Evolutionary conservation across 495 filamentous ascomycete species (phyloP), one percentile per base, ranked within the genome.

Genomic region (Talaromyces nanjingensis): DNA sequence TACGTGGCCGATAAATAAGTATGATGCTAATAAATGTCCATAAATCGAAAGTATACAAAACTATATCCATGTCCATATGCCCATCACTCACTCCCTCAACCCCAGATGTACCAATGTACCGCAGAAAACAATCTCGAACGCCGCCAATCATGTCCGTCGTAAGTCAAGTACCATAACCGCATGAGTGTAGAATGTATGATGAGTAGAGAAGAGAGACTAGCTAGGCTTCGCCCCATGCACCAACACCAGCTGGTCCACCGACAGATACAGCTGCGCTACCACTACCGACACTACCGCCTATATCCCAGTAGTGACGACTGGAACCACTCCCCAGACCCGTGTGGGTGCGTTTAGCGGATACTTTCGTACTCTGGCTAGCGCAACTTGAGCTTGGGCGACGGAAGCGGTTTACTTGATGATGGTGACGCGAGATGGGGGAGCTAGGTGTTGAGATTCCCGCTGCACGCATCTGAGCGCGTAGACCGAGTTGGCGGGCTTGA

Each of bases 231-330:
- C 89, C 90, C 86, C 89, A 92, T 59, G 83, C 84, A 22, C 90
- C 88, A 73, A 91, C 81, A 6, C 86, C 87, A 52, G 84, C 82
- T 59, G 64, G 64, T 31, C 65, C 58, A 20, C 76, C 78, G 33
- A 78, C 77, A 45, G 84, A 81, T 4, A 83, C 84, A 73, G 89
- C 83, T 34, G 85, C 81, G 67, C 87, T 90, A 4, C 84, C 88
- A 63, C 86, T 91, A 7, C 89, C 89, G 14, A 91, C 84, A 66
- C 87, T 91, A 0, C 84, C 89, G 24, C 90, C 90, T 59, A 93
- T 84, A 72, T 96, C 92, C 92, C 92, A 96, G 72, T 91, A 97
- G 79, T 90, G 86, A 63, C 89, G 77, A 42, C 84, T 89, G 24
- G 87, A 90, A 11, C 83, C 74, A 64, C 82, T 86, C 53, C 42